Percentiles rank a stretch among this genome's conserved stretches.
Conservation (phyloP, 768 basidiomycete genomes). For the Lenzites betulinus region DNA sequence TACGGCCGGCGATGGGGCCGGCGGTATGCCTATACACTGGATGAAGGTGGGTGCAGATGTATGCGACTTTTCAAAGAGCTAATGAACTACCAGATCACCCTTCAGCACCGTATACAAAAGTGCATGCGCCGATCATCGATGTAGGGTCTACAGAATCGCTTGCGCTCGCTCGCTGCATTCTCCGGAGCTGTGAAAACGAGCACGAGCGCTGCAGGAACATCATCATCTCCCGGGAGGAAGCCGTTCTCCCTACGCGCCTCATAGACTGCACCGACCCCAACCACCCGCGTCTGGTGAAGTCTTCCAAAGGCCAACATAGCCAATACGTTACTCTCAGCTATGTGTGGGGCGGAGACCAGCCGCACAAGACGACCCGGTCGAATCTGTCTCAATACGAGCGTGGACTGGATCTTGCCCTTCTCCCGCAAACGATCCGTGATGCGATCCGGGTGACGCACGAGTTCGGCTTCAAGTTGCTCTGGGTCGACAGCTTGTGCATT, state of each 20-base stretch:
- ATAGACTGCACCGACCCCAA: slow-evolving; percentile 12
- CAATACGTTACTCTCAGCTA: slow-evolving; percentile 14
- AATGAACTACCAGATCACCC: slow-evolving; percentile 14
- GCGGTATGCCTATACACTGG: too few relatives aligned
- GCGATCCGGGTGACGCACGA: slow-evolving; percentile 4
- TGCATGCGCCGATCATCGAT: background rate
- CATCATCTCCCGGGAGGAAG: background rate
- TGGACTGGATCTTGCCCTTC: background rate
- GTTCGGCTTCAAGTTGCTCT: slow-evolving; percentile 13
- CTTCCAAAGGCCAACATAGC: background rate
- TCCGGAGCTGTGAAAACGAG: slow-evolving; percentile 2
- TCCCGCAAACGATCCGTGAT: slow-evolving; percentile 17
- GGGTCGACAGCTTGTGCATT: slow-evolving; percentile 20
- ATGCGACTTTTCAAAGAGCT: too few relatives aligned
- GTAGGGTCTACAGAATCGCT: background rate
- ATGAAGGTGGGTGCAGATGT: too few relatives aligned
- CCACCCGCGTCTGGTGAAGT: background rate
- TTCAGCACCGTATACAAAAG: background rate
- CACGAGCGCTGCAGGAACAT: slow-evolving; percentile 3
- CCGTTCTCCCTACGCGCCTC: slow-evolving; percentile 8
- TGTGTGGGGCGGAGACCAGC: slow-evolving; percentile 6
- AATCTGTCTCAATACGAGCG: slow-evolving; percentile 1
- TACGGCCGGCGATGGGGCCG: too few relatives aligned
- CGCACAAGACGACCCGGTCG: background rate
- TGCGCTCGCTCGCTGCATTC: background rate